Evolutionary conservation across 1,284 basidiomycete genomes (phyloP), one percentile per base, ranked within the genome.

Genomic region (Trichosporon sp.): DNA sequence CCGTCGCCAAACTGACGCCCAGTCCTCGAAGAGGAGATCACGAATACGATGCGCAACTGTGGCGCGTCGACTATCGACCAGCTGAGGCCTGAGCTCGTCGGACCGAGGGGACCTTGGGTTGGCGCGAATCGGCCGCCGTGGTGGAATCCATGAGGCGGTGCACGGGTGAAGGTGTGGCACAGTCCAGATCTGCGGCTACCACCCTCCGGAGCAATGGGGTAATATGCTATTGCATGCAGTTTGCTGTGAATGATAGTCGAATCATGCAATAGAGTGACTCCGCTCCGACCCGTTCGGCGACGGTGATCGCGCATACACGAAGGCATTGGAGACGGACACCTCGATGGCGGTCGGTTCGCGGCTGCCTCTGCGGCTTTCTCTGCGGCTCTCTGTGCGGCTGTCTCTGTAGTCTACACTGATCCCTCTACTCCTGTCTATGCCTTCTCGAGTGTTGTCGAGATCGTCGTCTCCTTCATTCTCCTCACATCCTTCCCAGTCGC

Each of bases 61-160:
- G 84, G 84, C 9, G 82, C 80, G n/a, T 77, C 74, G 7, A 74
- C 72, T 16, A 69, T 85, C 14, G 76, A 82, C 8, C 86, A 94
- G 63, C 82, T 95, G 49, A 85, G 82, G 44, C 91, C 92, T 0
- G 88, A 90, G 73, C 87, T 95, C 89, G 88, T 92, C 46, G 74
- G 78, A 4, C 78, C 76, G 0, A 67, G 68, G 1, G 78, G 78
- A 19, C 76, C 78, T 9, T 79, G 78, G 78, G 76, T 79, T 10
- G 75, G 75, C 11, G 44, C 46, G 16, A 78, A 76, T 61, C 61
- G 67, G 10, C 76, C 77, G 3, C 72, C 73, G 10, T 79, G 71
- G 73, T 49, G 67, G 16, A 5, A 27, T 8, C 49, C 25, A 5
- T 8, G 14, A 6, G 23, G 9, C 46, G 33, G n/a, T 37, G 44